These are phyloP conservation scores for Elaphomyces granulatus DNA, from an alignment of 495 filamentous ascomycete genomes.

Conservation along the genomic window DNA sequence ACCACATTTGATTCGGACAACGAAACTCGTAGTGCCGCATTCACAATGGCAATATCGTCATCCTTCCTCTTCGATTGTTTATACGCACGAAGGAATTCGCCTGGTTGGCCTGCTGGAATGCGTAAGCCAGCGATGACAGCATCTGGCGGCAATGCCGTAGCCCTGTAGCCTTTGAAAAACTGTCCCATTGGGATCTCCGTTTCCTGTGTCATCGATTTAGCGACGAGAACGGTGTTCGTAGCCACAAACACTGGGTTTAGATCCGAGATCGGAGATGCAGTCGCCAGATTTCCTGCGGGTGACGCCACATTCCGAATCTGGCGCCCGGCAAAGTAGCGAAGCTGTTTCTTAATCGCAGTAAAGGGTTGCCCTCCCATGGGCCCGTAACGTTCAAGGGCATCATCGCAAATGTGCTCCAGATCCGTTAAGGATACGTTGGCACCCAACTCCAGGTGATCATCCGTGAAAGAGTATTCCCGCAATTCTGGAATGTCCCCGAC, in stretches of 20 bases:
- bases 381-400: conserved; percentile 75
- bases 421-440: conserved; percentile 73
- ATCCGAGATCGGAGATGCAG: conserved; percentile 92
- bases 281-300: conserved; percentile 87
- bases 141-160: conserved; percentile 66
- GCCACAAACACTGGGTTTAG: conserved; percentile 91
- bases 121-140: conserved; percentile 74
- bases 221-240: conserved; percentile 63
- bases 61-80: conserved; percentile 95
- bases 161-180: conserved; percentile 87
- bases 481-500: conserved; percentile 88
- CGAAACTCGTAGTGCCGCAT: conserved; percentile 58
- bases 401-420: conserved; percentile 41
- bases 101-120: conserved; percentile 62
- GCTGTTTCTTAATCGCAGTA: conserved; percentile 33
- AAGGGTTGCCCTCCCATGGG: conserved; percentile 48
- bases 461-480: conserved; percentile 53
- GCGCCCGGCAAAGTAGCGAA: conserved; percentile 81
- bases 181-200: conserved; percentile 77
- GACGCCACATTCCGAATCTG: conserved; percentile 97
- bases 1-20: conserved; percentile 53
- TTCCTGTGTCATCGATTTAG: conserved; percentile 55
- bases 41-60: conserved; percentile 95
- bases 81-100: conserved; percentile 63
- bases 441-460: conserved; percentile 30